These are phyloP conservation scores for Talaromyces proteolyticus DNA, from an alignment of 495 filamentous ascomycete species.

Conservation along the genomic window DNA sequence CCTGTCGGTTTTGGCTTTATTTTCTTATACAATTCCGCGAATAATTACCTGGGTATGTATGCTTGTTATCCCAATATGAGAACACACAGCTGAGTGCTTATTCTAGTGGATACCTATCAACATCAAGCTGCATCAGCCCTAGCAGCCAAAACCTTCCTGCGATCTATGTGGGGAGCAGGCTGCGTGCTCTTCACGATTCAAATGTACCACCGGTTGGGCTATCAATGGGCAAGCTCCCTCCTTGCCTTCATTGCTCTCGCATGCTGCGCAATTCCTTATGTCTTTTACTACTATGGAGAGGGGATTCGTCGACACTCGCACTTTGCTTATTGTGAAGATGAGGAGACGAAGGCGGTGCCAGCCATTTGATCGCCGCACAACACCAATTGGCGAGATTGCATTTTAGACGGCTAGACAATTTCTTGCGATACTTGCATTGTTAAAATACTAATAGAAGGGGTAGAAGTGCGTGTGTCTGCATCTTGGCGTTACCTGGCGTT, in stretches of 20 bases:
- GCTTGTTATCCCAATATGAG: background rate
- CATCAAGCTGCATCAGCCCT: conserved; percentile 80
- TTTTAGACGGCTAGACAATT: too few relatives aligned
- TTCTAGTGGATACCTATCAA: conserved; percentile 79
- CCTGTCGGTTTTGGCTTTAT: conserved; percentile 82
- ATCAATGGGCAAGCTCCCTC: conserved; percentile 70
- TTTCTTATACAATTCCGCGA: conserved; percentile 79
- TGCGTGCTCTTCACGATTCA: conserved; percentile 74
- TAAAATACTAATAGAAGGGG: too few relatives aligned
- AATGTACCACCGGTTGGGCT: conserved; percentile 67
- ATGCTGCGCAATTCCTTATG: conserved; percentile 70
- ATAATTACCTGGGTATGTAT: conserved; percentile 61
- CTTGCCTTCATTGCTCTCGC: conserved; percentile 65
- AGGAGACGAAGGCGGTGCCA: conserved; percentile 19
- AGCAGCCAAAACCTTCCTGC: conserved; percentile 77
- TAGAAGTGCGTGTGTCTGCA: too few relatives aligned
- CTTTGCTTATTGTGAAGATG: conserved; percentile 59
- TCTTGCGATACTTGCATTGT: too few relatives aligned
- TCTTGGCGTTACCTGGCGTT: too few relatives aligned
- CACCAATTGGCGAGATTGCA: background rate
- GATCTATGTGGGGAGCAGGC: conserved; percentile 72
- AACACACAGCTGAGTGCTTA: too few relatives aligned
- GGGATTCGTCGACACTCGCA: conserved; percentile 56
- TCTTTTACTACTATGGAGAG: conserved; percentile 71
- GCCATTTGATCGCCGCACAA: background rate